Evolutionary conservation across 495 filamentous ascomycete genomes (phyloP), one percentile per base, ranked within the genome.

Genomic region (Podospora pseudocomata): DNA sequence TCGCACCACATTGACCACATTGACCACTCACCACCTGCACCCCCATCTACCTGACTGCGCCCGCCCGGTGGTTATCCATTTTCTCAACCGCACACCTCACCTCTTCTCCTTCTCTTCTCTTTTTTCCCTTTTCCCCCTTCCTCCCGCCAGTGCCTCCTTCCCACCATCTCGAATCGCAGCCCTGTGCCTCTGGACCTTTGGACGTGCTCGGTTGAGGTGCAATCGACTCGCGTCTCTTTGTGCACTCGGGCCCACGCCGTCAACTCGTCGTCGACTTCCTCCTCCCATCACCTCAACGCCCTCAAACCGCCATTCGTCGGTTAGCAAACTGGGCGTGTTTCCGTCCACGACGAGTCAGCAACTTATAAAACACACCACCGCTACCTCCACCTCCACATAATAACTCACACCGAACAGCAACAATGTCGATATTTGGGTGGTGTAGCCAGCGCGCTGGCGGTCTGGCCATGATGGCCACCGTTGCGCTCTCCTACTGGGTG

Each of bases 341-440:
- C 39, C 39, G 39, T 13, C 39, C 7, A 13, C 39, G 39, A 49
- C 6, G 39, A 49, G 39, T 16, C 39, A 49, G 60, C 59, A 54
- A 69, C 53, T 56, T 65, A 44, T 64, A 65, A 39, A 54, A 27
- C 56, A 66, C 20, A 44, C 61, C 3, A 34, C 59, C 30, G 26
- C 59, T 9, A 20, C 56, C 19, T 27, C 56, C 7, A 20, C 26
- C 19, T 18, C 56, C 56, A 59, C 9, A 9, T 18, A 59, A 20
- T 23, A 20, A 27, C 15, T 23, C 26, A 59, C 19, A 59, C 15
- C 28, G 61, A 34, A 34, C 55, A 60, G 23, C 62, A 27, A 62
- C 49, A 49, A 84, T 84, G 83, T 83, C 79, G 66, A 72, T 85
- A 69, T 81, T 84, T 67, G 70, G 68, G 23, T 85, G 84, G 84